phyloP scores from a whole-genome alignment of 2,329 filamentous ascomycete genomes.

The Escovopsis sp. region DNA sequence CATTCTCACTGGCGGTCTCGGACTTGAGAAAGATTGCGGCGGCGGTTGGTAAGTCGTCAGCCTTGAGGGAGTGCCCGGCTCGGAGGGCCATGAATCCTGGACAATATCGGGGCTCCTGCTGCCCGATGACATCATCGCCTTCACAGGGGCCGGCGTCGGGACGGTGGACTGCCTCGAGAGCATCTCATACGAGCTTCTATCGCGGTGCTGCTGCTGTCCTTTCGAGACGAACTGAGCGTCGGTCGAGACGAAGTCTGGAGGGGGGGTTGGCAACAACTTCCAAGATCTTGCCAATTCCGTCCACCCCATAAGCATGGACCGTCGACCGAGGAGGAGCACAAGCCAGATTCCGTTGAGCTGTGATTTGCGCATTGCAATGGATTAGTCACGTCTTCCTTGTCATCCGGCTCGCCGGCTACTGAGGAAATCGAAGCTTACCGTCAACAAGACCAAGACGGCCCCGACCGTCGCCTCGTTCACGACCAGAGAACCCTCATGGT shows the following conservation, averaged over 20 bases:
- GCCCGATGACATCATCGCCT: conserved; percentile 22
- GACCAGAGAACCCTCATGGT: conserved; percentile 44
- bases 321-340: conserved; percentile 65
- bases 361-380: not conserved
- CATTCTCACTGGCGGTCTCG: conserved; percentile 28
- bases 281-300: conserved; percentile 42
- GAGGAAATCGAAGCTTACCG: conserved; percentile 37
- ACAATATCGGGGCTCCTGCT: conserved; percentile 38
- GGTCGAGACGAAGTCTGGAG: conserved; percentile 76
- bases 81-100: conserved; percentile 21
- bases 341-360: conserved; percentile 77
- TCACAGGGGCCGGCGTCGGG: conserved; percentile 34
- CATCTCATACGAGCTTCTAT: conserved; percentile 68
- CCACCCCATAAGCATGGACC: conserved; percentile 81
- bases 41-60: conserved; percentile 32
- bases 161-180: conserved; percentile 44
- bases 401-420: not conserved
- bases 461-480: conserved; percentile 64
- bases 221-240: conserved; percentile 55
- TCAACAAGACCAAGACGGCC: conserved; percentile 69
- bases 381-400: not conserved
- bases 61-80: too few species aligned
- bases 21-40: conserved; percentile 40
- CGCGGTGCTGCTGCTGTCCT: conserved; percentile 20
- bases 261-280: conserved; percentile 14